A percentile compares a stretch with the other conserved stretches of the same genome.
Evolutionary conservation across 768 basidiomycete species (phyloP).

Genomic region (Auricularia heimuer): DNA sequence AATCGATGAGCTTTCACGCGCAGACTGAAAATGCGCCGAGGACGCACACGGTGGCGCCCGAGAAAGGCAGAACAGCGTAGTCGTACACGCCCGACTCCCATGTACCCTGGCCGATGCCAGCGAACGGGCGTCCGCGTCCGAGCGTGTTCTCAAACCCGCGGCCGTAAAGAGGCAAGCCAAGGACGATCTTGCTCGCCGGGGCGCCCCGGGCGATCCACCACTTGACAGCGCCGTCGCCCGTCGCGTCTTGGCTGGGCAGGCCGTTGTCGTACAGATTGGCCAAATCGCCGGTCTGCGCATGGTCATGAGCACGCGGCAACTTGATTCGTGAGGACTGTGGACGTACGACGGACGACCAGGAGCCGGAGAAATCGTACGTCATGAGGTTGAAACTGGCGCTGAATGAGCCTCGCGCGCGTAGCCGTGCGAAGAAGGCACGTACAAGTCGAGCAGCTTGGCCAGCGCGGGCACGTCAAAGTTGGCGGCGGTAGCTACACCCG

Average conservation of each 20-base stretch:
- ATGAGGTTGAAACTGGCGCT: neutral
- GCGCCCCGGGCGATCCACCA: slow-evolving; percentile 55
- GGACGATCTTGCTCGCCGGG: slow-evolving; percentile 49
- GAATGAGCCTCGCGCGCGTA: no score
- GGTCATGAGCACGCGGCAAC: neutral
- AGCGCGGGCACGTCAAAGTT: neutral
- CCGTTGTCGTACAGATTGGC: slow-evolving; percentile 61
- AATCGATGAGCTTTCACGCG: neutral
- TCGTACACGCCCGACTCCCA: slow-evolving; percentile 65
- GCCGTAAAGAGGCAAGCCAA: slow-evolving; percentile 80
- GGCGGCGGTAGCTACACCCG: neutral
- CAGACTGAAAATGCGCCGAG: neutral
- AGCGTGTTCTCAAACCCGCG: slow-evolving; percentile 63
- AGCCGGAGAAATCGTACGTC: slow-evolving; percentile 72
- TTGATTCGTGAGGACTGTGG: neutral
- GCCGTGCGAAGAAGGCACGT: no score
- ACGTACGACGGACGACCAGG: slow-evolving; percentile 24
- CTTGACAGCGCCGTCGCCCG: slow-evolving; percentile 55
- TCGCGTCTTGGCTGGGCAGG: slow-evolving; percentile 37
- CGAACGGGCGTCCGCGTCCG: slow-evolving; percentile 59
- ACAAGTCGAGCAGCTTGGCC: neutral
- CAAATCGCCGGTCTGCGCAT: slow-evolving; percentile 36
- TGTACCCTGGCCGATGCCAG: slow-evolving; percentile 64
- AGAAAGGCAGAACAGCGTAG: slow-evolving; percentile 60
- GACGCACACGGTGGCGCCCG: slow-evolving; percentile 29